Evolutionary conservation across 805 yeast genomes (phyloP), one percentile per base, ranked within the genome.

Genomic region (Candida incommunis): DNA sequence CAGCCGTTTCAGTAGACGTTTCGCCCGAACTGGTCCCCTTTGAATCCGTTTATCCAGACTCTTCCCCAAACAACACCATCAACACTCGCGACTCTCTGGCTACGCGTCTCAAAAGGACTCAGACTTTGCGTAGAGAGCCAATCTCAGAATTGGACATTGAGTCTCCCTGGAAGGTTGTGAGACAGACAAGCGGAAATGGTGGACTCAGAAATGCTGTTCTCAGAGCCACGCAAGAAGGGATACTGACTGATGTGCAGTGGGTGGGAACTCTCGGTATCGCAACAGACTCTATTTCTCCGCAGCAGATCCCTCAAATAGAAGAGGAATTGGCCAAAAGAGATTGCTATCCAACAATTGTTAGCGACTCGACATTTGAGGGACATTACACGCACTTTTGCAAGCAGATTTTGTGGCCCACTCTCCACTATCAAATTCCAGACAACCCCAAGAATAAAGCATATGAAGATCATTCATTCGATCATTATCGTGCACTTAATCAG

Each of bases 321-420:
- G 51, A 54, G 0, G 67, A 66, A 34, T 62, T 84, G 13, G 43
- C 47, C 3, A 43, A 41, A 5, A 56, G 60, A 1, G 73, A 77
- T 2, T 80, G 75, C 58, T 57, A 74, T 46, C 76, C 86, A 0
- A 83, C 87, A 2, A 76, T 75, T 48, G 78, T 90, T 2, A 75
- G 75, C 51, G 97, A 92, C 61, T 63, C 75, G 24, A 78, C 86
- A 1, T 85, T 86, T 54, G 82, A 82, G 56, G 96, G 96, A 20
- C 95, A 88, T 58, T 92, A 92, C 62, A 78, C 77, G 47, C 83
- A 85, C 44, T 92, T 82, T 61, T 90, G 96, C 62, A 92, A 92
- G 62, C 94, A 88, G 56, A 84, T 92, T 34, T 67, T 92, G 49
- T 92, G 97, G 97, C 98, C 98, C 25, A 85, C 96, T 2, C 71